Conservation (phyloP, 495 filamentous ascomycete genomes). For the Talaromyces borbonicus region DNA sequence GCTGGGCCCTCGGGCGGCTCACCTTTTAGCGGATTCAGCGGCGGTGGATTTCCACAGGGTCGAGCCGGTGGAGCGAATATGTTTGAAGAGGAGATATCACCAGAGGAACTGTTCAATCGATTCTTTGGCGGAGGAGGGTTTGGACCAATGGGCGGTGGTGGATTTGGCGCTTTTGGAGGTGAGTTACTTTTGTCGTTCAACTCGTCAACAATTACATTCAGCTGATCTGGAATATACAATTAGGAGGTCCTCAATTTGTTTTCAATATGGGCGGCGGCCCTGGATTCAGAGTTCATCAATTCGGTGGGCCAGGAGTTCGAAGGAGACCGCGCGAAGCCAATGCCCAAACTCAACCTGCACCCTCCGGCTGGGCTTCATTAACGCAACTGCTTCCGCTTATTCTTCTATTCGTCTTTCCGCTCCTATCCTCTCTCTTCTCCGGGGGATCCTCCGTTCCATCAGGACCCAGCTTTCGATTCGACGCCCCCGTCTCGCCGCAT, state of each 20-base stretch:
- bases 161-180: conserved; percentile 57
- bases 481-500: conserved; percentile 54
- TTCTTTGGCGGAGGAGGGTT: conserved; percentile 75
- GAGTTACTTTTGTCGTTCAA: conserved; percentile 10
- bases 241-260: conserved; percentile 73
- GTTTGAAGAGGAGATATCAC: conserved; percentile 88
- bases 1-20: conserved; percentile 35
- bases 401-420: conserved; percentile 78
- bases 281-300: conserved; percentile 77
- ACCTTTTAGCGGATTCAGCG: conserved; percentile 67
- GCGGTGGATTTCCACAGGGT: conserved; percentile 44
- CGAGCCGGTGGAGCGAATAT: conserved; percentile 39
- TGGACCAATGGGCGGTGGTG: conserved; percentile 45
- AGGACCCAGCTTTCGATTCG: conserved; percentile 62
- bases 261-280: conserved; percentile 85
- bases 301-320: conserved; percentile 59
- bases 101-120: conserved; percentile 90
- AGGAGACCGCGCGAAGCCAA: conserved; percentile 60
- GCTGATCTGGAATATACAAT: conserved; percentile 33
- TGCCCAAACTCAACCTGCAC: conserved; percentile 37
- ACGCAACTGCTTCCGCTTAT: conserved; percentile 73
- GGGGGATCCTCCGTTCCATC: conserved; percentile 42
- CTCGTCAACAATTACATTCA: too few species aligned
- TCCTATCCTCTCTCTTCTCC: conserved; percentile 72
- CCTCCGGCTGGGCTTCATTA: conserved; percentile 36